Evolutionary conservation across 805 yeast species (phyloP).

Genomic region (Cyberlindnera sargentensis): DNA sequence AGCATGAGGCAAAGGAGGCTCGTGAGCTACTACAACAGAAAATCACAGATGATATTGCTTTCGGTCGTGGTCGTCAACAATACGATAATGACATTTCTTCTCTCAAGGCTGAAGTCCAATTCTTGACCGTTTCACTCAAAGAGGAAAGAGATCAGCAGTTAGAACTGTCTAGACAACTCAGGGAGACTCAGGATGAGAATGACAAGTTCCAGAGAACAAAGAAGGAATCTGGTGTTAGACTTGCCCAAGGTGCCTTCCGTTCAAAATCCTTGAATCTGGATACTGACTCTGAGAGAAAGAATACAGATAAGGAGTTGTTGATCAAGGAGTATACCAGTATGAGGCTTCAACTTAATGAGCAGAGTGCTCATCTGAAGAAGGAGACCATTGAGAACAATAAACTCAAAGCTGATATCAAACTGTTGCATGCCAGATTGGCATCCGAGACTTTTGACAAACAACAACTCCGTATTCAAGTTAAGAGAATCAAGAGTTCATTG

Average conservation of each 20-base stretch:
- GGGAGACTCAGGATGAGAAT: slow-evolving; percentile 26
- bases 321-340: slow-evolving; percentile 38
- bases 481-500: slow-evolving; percentile 22
- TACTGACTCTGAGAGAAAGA: slow-evolving; percentile 17
- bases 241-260: slow-evolving; percentile 21
- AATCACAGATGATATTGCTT: slow-evolving; percentile 35
- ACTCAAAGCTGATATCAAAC: slow-evolving; percentile 48
- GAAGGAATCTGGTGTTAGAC: slow-evolving; percentile 14
- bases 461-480: slow-evolving; percentile 36
- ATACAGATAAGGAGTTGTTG: slow-evolving; percentile 21
- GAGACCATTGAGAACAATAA: slow-evolving; percentile 36
- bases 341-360: slow-evolving; percentile 46
- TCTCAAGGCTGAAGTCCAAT: slow-evolving; percentile 25
- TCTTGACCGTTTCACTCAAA: slow-evolving; percentile 14
- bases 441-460: slow-evolving; percentile 57
- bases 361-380: slow-evolving; percentile 39
- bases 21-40: slow-evolving; percentile 34
- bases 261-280: slow-evolving; percentile 18
- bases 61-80: slow-evolving; percentile 38
- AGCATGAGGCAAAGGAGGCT: slow-evolving; percentile 39
- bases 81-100: slow-evolving; percentile 34
- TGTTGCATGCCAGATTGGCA: slow-evolving; percentile 58
- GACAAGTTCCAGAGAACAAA: slow-evolving; percentile 24
- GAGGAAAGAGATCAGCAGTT: slow-evolving; percentile 26
- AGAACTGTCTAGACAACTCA: slow-evolving; percentile 22